Base-by-base conservation (phyloP, 441 rosid genomes). In the Adansonia gregorii region DNA sequence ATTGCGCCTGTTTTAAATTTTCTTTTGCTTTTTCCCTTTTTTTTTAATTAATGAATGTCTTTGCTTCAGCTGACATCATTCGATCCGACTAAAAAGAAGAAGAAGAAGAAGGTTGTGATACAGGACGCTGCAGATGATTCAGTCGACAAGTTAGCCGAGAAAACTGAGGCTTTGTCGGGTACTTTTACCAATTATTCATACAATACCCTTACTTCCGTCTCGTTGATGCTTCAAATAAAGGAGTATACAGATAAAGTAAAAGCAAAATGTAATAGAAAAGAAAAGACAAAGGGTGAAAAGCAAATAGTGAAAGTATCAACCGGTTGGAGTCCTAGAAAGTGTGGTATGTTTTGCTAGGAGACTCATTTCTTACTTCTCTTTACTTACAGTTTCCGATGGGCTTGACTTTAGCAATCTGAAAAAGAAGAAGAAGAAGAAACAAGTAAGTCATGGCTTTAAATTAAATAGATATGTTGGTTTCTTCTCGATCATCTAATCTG, bases 381-480 rank as follows among this genome's bases (percentile, higher is more conserved):
- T n/a, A 46, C 20, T 54, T 86, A 74, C 89, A 96, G 99, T 85
- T 43, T 84, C 88, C 56, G 99, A 96, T 79, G 97, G 94, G 31
- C 81, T 88, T 66, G 97, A 92, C 83, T 95, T 94, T 72, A 35
- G 87, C 87, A 98, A 98, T 66, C 56, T 90, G 87, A 95, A 95
- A 82, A 95, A 95, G 89, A 95, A 95, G 91, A 95, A 95, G 91
- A 95, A 96, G 83, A 96, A 96, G 93, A 95, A 94, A 78, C 95
- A 86, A 0, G 99, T 94, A 78, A 89, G 94, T 85, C 8, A 71
- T 43, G 35, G 67, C 43, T 56, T 60, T 51, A 76, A 49, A 46
- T 74, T 17, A 20, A 35, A 67, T 54, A 19, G 24, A 49, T 73
- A 6, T 73, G 41, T 78, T 3, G 14, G 12, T 14, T 7, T n/a